A percentile compares a stretch with the other conserved stretches of the same genome.
phyloP scores from a whole-genome alignment of 2,329 filamentous ascomycete species.

The Arthroderma sp. region DNA sequence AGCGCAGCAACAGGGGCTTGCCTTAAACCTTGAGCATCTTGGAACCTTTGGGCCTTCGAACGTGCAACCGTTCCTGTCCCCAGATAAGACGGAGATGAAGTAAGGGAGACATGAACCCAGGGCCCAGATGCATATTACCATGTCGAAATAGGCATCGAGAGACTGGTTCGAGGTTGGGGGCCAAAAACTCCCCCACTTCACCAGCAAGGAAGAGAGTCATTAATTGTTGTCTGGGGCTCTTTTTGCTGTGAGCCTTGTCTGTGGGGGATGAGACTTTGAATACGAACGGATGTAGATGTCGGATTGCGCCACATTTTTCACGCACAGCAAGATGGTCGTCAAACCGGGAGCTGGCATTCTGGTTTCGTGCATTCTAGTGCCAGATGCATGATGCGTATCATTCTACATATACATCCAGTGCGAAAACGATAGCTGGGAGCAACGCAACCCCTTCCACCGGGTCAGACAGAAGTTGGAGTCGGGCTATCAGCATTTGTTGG shows the following conservation, averaged over 20 bases:
- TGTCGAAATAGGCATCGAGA: background rate
- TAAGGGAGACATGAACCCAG: background rate
- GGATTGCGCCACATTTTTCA: background rate
- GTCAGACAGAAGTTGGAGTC: background rate
- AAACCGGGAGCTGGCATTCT: background rate
- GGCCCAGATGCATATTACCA: background rate
- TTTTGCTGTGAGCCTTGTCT: background rate
- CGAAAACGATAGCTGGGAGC: background rate
- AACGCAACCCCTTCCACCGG: background rate
- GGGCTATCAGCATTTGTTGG: background rate
- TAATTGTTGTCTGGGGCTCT: background rate
- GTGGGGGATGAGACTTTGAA: background rate
- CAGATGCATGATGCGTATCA: constrained; percentile 3
- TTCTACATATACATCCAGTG: background rate
- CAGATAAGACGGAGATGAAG: background rate
- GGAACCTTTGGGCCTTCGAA: background rate
- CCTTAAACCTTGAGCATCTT: background rate
- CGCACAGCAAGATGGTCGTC: background rate
- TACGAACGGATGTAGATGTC: background rate
- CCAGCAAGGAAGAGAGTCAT: background rate
- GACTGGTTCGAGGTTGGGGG: background rate
- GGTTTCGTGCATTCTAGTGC: background rate
- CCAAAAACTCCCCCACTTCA: background rate
- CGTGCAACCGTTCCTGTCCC: background rate
- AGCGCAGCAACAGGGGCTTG: background rate